Evolutionary conservation across 106 monocot genomes (phyloP), one percentile per base, ranked within the genome.

Genomic region (Dendrobium huoshanense): DNA sequence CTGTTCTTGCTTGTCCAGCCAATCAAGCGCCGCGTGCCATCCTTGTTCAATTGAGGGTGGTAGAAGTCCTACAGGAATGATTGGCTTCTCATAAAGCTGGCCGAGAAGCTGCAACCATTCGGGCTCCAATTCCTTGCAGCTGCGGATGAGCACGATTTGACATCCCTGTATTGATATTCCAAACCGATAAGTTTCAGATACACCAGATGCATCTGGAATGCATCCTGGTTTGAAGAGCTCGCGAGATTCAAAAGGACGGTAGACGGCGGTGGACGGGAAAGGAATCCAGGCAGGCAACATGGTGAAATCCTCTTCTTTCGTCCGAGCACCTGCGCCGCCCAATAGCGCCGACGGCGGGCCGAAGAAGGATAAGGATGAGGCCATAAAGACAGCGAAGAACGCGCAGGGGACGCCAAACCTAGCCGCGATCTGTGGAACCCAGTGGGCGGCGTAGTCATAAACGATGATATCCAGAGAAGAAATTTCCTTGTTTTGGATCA

Each of bases 391-490:
- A n/a, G 78, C 9, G 54, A 91, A 72, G 72, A 55, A 79, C 24
- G 80, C 81, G 54, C 78, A 82, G 1, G 83, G 86, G 6, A 89
- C 41, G 6, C 75, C 47, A 25, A 74, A 73, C 37, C 56, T 65
- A 0, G 78, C 67, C 1, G 89, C 89, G 0, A 83, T 67, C 0
- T 51, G 37, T 3, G 84, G 72, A 5, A 81, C 45, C 91, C 90
- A 91, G 67, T 82, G 78, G 4, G 83, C 78, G 16, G 84, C 59
- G 79, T 84, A 91, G 78, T 94, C 94, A 27, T 51, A 68, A 16
- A 93, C 22, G 24, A 92, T 84, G 84, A 84, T 91, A 56, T 95
- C 51, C 15, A 51, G 13, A 13, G 51, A 11, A 2, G 51, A 51
- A 2, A 51, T 10, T 51, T 51, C 3, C 51, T 13, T 15, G 51